Evolutionary conservation across 1,284 basidiomycete species (phyloP), one percentile per base, ranked within the genome.

Genomic region (Sanghuangporus baumii): DNA sequence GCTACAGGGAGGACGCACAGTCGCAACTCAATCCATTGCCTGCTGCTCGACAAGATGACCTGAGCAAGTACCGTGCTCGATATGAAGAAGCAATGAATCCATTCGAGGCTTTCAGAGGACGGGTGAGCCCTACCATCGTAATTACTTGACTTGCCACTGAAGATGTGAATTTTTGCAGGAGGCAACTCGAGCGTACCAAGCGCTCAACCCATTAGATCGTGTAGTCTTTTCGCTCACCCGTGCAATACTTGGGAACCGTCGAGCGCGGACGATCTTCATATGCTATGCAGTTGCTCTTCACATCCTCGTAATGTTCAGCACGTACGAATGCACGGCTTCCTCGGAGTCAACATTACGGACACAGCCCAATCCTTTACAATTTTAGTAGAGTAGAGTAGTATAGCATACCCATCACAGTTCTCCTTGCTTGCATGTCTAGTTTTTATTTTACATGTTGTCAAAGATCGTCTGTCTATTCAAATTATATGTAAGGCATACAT

Each of bases 1-100:
- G 89, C 66, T 97, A 97, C 71, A 83, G 92, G 14, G 89, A 91
- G 71, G 88, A 92, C 57, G 72, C 79, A 14, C 77, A 83, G 34
- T 72, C 83, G 16, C 87, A 89, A 61, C 77, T 90, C 46, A 85
- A 91, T 69, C 88, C 89, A 7, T 72, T 91, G 4, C 86, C 87
- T 18, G 76, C 78, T 64, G 70, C 60, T 61, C 73, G 76, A 51
- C 71, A 81, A 41, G 90, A 89, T 66, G 93, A 94, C 66, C 85
- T 96, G 74, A 89, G 89, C 68, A 92, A 89, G 72, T 99, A 98
- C 74, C 87, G 90, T 60, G 85, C 89, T 65, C 84, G 93, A 72
- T 98, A 98, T 72, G 96, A 99, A 72, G 93, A 97, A 73, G 85
- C 90, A 55, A 93, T 98, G 86, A 98, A 99, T 71, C 96, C 96